Evolutionary conservation across 2,329 filamentous ascomycete genomes (phyloP).

Genomic region (Talaromyces sp.): DNA sequence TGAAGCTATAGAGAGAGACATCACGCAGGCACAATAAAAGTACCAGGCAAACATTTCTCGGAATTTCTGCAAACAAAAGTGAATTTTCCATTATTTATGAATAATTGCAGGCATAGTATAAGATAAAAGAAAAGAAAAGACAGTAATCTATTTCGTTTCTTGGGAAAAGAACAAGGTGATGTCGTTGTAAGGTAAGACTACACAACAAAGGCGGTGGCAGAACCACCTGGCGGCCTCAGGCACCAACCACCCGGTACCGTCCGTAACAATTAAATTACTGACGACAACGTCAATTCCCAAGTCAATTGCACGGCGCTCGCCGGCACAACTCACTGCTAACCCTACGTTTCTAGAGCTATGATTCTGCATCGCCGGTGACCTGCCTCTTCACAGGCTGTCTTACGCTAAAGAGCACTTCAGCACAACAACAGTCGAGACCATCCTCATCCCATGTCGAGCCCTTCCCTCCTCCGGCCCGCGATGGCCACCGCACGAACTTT

Average conservation of each 20-base stretch:
- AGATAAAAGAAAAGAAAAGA: not conserved
- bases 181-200: not conserved
- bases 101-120: no score
- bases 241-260: not conserved
- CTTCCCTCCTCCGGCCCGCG: conserved; percentile 3
- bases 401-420: not conserved
- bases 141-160: not conserved
- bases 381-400: not conserved
- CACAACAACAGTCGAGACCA: not conserved
- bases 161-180: not conserved
- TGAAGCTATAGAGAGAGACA: not conserved
- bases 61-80: not conserved
- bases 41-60: not conserved
- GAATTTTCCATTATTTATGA: no score
- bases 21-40: not conserved
- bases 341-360: not conserved
- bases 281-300: not conserved
- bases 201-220: not conserved
- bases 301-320: not conserved
- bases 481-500: conserved; percentile 1
- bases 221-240: not conserved
- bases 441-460: not conserved
- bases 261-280: not conserved
- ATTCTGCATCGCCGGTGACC: not conserved
- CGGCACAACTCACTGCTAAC: not conserved